Evolutionary conservation across 2,329 filamentous ascomycete species (phyloP), one percentile per base, ranked within the genome.

Genomic region (Fusarium nelsonii): DNA sequence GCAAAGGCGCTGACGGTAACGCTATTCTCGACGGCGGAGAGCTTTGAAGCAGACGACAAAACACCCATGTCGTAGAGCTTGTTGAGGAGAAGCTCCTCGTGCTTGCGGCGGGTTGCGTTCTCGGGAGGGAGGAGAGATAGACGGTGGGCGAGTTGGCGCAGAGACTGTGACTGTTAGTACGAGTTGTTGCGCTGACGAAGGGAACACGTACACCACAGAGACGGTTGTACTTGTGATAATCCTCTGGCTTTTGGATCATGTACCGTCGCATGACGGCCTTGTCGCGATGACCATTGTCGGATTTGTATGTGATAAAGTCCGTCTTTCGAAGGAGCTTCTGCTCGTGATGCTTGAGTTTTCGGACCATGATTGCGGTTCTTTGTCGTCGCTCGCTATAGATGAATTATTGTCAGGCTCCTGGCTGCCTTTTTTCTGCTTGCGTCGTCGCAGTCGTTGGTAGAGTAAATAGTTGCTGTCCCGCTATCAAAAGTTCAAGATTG

Each of bases 291-390:
- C 89, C 86, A 76, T 91, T 88, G 83, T 98, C 94, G 76, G 90
- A 90, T 81, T 96, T 96, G 86, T 95, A 97, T 77, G 91, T 96
- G 79, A 94, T 90, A 82, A 99, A 97, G 83, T 99, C 94, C 81
- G 96, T 94, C 81, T 88, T 88, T 78, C 95, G 95, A 75, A 98
- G 88, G 78, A 98, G 91, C 87, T 96, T 97, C 79, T 96, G 90
- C 89, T 99, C 96, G 82, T 97, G 95, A 82, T 97, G 89, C 83
- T 97, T 98, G 78, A 99, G 89, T 84, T 97, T 94, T 75, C 96
- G 91, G 73, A 97, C 93, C 96, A 98, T 98, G 26, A 72, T 86
- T 78, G 45, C 62, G 65, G 26, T 16, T n/a, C 30, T 7, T 45
- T 16, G 30, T 18, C 51, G 45, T 34, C 7, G 18, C 26, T 4